phyloP scores from a whole-genome alignment of 345 rosid species.

The Melaleuca alternifolia region DNA sequence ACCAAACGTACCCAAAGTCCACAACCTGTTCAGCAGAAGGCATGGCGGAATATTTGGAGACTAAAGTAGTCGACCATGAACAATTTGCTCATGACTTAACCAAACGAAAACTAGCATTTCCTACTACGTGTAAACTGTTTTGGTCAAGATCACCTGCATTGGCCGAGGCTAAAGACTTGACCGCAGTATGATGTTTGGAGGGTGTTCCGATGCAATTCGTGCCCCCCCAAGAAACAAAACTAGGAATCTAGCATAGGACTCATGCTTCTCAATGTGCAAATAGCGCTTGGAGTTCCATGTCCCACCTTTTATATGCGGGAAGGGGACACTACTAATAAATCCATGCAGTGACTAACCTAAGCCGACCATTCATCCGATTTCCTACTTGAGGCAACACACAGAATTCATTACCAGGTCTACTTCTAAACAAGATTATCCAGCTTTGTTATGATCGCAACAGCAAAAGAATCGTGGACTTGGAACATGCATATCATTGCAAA shows the following conservation, averaged over 20 bases:
- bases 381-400: background rate
- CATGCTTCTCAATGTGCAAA: background rate
- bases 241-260: background rate
- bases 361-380: background rate
- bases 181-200: background rate
- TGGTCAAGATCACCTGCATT: background rate
- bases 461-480: background rate
- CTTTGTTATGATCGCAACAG: background rate
- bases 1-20: no score
- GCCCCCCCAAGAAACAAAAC: background rate
- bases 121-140: background rate
- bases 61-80: background rate
- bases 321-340: background rate
- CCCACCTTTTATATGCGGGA: background rate
- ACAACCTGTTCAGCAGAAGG: no score
- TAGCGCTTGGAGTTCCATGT: background rate
- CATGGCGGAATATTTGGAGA: background rate
- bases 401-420: background rate
- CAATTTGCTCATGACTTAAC: background rate
- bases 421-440: background rate
- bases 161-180: background rate
- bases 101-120: background rate
- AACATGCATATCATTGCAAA: background rate
- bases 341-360: no score
- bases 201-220: background rate